phyloP scores from a whole-genome alignment of 169 alveolate species.

The Ophryocystis elektroscirrha region DNA sequence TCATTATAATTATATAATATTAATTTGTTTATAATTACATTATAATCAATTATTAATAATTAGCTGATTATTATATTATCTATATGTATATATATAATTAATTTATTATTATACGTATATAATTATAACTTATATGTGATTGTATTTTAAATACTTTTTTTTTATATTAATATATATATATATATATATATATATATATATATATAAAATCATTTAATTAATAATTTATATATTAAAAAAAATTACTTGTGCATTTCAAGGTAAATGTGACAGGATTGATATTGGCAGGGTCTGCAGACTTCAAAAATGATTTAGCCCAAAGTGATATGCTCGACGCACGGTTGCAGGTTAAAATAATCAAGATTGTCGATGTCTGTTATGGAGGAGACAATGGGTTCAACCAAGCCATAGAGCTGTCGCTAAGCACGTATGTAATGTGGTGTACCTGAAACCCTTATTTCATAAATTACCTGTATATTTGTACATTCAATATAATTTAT shows the following conservation, averaged over 20 bases:
- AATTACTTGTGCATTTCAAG: neutral
- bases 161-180: neutral
- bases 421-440: too few species aligned
- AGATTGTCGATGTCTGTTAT: conserved; percentile 85
- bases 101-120: too few species aligned
- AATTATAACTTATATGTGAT: too few species aligned
- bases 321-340: conserved; percentile 80
- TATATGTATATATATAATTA: too few species aligned
- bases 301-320: conserved; percentile 73
- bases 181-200: neutral
- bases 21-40: too few species aligned
- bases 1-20: too few species aligned
- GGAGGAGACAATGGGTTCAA: conserved; percentile 99
- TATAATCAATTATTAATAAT: too few species aligned
- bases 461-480: too few species aligned
- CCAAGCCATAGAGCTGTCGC: conserved; percentile 59
- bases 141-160: neutral
- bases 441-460: too few species aligned
- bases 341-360: conserved; percentile 63
- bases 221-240: neutral
- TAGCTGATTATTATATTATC: too few species aligned
- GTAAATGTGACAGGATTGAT: conserved; percentile 53
- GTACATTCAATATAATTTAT: too few species aligned
- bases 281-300: conserved; percentile 95
- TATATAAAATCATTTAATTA: neutral